Evolutionary conservation across 2,329 filamentous ascomycete species (phyloP).

Genomic region (Pyrenophora seminiperda): DNA sequence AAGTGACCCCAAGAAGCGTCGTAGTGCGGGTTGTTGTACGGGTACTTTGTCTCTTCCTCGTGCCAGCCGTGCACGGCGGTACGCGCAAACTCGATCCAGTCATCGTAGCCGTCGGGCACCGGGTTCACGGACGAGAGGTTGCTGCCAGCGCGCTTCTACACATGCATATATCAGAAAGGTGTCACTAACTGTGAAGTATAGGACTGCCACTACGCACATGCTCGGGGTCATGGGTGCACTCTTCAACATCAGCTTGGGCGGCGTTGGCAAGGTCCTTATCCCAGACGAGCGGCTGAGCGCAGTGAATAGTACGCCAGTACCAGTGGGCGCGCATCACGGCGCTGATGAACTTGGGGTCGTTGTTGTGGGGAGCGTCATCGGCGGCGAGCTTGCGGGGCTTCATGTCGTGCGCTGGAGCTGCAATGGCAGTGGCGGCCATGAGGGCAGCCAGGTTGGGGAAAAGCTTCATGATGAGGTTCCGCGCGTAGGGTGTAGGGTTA

Average conservation of each 20-base stretch:
- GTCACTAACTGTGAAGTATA: neutral
- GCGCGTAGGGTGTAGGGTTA: slow-evolving; percentile 3
- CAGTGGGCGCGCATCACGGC: slow-evolving; percentile 44
- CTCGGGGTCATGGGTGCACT: slow-evolving; percentile 32
- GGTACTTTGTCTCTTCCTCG: slow-evolving; percentile 44
- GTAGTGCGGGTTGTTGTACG: slow-evolving; percentile 39
- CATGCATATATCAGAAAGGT: slow-evolving; percentile 16
- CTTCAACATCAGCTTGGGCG: slow-evolving; percentile 32
- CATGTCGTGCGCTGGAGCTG: slow-evolving; percentile 27
- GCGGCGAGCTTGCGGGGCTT: slow-evolving; percentile 23
- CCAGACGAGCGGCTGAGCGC: slow-evolving; percentile 44
- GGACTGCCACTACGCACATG: slow-evolving; percentile 28
- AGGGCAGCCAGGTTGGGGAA: slow-evolving; percentile 27
- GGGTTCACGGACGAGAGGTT: slow-evolving; percentile 41
- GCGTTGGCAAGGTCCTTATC: slow-evolving; percentile 34
- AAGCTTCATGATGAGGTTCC: slow-evolving; percentile 35
- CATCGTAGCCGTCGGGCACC: slow-evolving; percentile 26
- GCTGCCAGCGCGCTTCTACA: slow-evolving; percentile 39
- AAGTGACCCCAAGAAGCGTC: slow-evolving; percentile 45
- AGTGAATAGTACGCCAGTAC: slow-evolving; percentile 45
- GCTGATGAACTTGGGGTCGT: slow-evolving; percentile 40
- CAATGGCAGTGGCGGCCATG: slow-evolving; percentile 25
- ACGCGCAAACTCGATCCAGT: slow-evolving; percentile 40
- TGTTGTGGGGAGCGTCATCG: slow-evolving; percentile 29
- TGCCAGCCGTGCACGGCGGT: slow-evolving; percentile 43